Evolutionary conservation across 106 monocot species (phyloP).

Genomic region (Dioscorea zingiberensis): DNA sequence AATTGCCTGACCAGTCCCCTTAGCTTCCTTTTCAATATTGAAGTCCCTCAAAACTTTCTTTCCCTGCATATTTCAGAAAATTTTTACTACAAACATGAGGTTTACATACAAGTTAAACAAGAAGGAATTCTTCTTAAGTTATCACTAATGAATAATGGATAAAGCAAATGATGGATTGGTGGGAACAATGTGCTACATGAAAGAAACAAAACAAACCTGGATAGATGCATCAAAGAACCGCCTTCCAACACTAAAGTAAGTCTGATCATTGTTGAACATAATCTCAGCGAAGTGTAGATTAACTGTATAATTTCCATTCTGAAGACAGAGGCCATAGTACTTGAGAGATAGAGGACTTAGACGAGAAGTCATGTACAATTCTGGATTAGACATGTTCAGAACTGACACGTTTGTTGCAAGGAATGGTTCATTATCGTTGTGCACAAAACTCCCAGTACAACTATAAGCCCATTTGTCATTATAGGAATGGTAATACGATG

Average conservation of each 20-base stretch:
- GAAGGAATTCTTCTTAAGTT: no score
- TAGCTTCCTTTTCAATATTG: conserved; percentile 44
- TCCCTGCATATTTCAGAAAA: conserved; percentile 29
- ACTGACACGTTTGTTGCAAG: conserved; percentile 25
- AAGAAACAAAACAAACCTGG: conserved; percentile 26
- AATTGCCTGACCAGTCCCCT: conserved; percentile 29
- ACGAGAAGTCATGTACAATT: conserved; percentile 38
- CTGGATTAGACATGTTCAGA: conserved; percentile 17
- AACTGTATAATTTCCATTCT: conserved; percentile 37
- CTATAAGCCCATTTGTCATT: conserved; percentile 43
- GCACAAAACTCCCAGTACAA: conserved; percentile 41
- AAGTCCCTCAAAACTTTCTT: conserved; percentile 46
- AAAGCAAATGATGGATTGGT: no score
- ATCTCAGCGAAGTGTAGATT: conserved; percentile 56
- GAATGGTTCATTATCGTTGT: conserved; percentile 9
- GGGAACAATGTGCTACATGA: not conserved
- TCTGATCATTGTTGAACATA: conserved; percentile 29
- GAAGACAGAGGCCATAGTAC: conserved; percentile 59
- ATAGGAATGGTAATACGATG: conserved; percentile 24
- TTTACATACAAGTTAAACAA: no score
- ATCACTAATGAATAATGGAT: no score
- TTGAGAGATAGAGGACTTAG: conserved; percentile 36
- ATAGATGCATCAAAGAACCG: conserved; percentile 55
- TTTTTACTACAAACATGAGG: not conserved
- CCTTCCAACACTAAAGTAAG: conserved; percentile 33